Evolutionary conservation across 495 filamentous ascomycete species (phyloP), one percentile per base, ranked within the genome.

Genomic region (Pseudomonodictys pantanalensis): DNA sequence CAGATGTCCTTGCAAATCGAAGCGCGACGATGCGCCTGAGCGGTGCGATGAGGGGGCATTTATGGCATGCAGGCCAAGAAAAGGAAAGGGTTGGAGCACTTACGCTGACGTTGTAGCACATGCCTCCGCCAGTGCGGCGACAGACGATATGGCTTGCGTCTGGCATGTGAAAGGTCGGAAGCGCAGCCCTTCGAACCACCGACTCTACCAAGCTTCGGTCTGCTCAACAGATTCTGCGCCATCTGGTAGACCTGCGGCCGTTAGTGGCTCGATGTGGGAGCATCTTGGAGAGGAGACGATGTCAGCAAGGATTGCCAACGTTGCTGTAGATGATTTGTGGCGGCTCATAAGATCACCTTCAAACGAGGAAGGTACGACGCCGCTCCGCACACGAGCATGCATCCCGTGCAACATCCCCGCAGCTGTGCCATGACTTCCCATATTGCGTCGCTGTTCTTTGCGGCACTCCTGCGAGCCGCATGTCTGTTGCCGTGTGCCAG

Each of bases 31-130:
- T 23, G 12, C 35, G 26, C 15, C 7, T 12, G 42, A 23, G 42
- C 12, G 12, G 23, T 41, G 35, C 8, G 20, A 25, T 23, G 56
- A 46, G 39, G 26, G 48, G 38, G 17, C 8, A 25, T 44, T 28
- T 52, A 52, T 50, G 47, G 52, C 35, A 44, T 59, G 56, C 46
- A 32, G 26, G 47, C 56, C 51, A 62, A 52, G 51, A 22, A 24
- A 1, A 23, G 15, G 20, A 24, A 2, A 23, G 5, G 33, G 30
- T 35, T 17, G 33, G 17, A 39, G 3, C 38, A 30, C 26, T 22
- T 18, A n/a, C 12, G 38, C 56, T 59, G 56, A 59, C 56, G 56
- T 60, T 60, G 56, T 30, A 33, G 8, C 49, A 48, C 58, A 54
- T 61, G 38, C 58, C 49, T 8, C 23, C 11, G 42, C 30, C 32